Evolutionary conservation across 2,329 filamentous ascomycete species (phyloP).

Genomic region (Trichophyton verrucosum): DNA sequence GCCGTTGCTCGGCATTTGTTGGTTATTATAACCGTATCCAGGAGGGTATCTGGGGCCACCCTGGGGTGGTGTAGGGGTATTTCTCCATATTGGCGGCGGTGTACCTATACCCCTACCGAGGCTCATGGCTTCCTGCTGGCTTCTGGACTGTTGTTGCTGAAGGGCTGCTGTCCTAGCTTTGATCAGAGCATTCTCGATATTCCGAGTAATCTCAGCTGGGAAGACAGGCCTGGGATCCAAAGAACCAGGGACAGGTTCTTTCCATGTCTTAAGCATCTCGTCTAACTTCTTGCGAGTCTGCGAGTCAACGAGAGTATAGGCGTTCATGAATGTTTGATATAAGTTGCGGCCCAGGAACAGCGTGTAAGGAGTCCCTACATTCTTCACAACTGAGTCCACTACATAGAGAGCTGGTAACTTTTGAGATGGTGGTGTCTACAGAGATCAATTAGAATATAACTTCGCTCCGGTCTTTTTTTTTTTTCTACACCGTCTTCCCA

Average conservation of each 20-base stretch:
- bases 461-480: neutral
- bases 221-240: slow-evolving; percentile 90
- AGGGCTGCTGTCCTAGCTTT: slow-evolving; percentile 56
- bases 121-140: slow-evolving; percentile 44
- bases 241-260: slow-evolving; percentile 87
- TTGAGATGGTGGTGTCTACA: slow-evolving; percentile 70
- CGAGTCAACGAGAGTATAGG: slow-evolving; percentile 78
- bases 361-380: slow-evolving; percentile 94
- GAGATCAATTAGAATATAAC: slow-evolving; percentile 22
- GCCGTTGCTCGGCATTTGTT: slow-evolving; percentile 19
- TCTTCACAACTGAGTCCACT: slow-evolving; percentile 95
- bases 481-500: neutral
- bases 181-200: slow-evolving; percentile 87
- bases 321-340: slow-evolving; percentile 91
- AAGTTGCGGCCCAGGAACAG: slow-evolving; percentile 86
- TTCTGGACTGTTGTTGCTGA: slow-evolving; percentile 37
- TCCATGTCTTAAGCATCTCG: slow-evolving; percentile 96
- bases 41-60: slow-evolving; percentile 31
- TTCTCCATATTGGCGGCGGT: slow-evolving; percentile 46
- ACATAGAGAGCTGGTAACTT: slow-evolving; percentile 96
- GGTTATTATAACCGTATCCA: slow-evolving; percentile 5
- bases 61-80: slow-evolving; percentile 62
- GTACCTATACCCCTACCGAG: slow-evolving; percentile 41
- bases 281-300: slow-evolving; percentile 82
- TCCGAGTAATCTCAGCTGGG: slow-evolving; percentile 68